Conservation (phyloP, 164 flowering plant genomes). For the Stephania yunnanensis region DNA sequence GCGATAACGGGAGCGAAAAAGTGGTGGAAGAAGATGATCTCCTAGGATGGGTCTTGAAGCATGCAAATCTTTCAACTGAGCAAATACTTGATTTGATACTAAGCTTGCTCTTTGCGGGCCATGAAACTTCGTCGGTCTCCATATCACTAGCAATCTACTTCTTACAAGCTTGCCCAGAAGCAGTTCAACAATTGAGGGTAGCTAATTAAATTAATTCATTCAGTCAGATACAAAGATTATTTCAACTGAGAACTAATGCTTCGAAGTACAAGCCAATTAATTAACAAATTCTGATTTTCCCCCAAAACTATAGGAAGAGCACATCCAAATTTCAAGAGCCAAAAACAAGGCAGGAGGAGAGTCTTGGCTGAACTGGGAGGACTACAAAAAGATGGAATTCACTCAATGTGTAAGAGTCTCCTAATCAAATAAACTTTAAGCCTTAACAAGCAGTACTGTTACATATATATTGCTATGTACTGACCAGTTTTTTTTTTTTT, state of each 20-base stretch:
- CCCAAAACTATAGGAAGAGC: conserved; percentile 59
- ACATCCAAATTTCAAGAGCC: conserved; percentile 43
- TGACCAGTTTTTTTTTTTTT: neutral
- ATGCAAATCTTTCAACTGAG: conserved; percentile 77
- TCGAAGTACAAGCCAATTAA: neutral
- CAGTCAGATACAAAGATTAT: neutral
- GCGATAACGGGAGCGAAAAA: conserved; percentile 23
- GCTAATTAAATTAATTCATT: neutral
- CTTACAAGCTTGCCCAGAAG: conserved; percentile 57
- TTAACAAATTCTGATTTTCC: neutral
- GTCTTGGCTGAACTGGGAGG: conserved; percentile 66
- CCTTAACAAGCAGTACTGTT: no score
- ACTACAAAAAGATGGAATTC: conserved; percentile 92
- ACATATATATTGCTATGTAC: no score
- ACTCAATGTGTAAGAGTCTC: conserved; percentile 67
- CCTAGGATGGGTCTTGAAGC: conserved; percentile 80
- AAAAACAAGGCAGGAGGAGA: conserved; percentile 55
- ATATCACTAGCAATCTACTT: conserved; percentile 82
- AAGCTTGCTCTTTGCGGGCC: conserved; percentile 92
- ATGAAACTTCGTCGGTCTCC: conserved; percentile 88
- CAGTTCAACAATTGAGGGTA: conserved; percentile 66
- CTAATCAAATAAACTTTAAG: neutral
- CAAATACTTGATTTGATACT: conserved; percentile 82
- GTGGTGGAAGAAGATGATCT: conserved; percentile 65
- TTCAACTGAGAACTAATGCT: no score